These are phyloP conservation scores for Colletotrichum liriopes DNA, from an alignment of 2,329 filamentous ascomycete genomes.

Conservation along the genomic window DNA sequence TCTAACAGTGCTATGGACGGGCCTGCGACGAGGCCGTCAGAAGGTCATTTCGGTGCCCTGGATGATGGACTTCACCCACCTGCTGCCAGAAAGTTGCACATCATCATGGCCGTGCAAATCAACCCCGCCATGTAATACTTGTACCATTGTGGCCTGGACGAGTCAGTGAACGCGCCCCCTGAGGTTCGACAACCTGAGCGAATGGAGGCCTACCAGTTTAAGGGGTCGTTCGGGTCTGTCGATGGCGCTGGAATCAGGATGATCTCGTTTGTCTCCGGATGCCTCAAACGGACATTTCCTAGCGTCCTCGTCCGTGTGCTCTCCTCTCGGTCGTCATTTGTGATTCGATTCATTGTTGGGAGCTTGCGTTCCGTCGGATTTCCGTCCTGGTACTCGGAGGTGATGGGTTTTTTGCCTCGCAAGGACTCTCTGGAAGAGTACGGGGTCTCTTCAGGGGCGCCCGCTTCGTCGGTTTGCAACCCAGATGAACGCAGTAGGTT, in stretches of 20 bases:
- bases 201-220: conserved; percentile 62
- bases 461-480: conserved; percentile 21
- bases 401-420: neutral
- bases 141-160: conserved; percentile 59
- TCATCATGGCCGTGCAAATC: conserved; percentile 67
- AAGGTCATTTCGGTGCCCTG: neutral
- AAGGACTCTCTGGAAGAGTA: conserved; percentile 13
- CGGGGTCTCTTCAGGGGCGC: conserved; percentile 5
- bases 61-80: conserved; percentile 48
- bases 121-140: conserved; percentile 66
- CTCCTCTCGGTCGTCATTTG: conserved; percentile 5
- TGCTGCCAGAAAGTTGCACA: conserved; percentile 72
- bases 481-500: conserved; percentile 8
- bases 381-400: neutral
- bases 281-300: conserved; percentile 59
- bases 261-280: conserved; percentile 61
- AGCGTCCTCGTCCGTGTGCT: conserved; percentile 49
- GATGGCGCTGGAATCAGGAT: conserved; percentile 65
- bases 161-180: conserved; percentile 13
- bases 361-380: neutral
- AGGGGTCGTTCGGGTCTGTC: conserved; percentile 64
- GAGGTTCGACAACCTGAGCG: conserved; percentile 2
- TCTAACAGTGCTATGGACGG: conserved; percentile 66
- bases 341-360: conserved; percentile 10
- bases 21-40: conserved; percentile 44